Percentiles rank a stretch among this genome's conserved stretches.
Conservation (phyloP, 305 asterid species). For the Fraxinus angustifolia region DNA sequence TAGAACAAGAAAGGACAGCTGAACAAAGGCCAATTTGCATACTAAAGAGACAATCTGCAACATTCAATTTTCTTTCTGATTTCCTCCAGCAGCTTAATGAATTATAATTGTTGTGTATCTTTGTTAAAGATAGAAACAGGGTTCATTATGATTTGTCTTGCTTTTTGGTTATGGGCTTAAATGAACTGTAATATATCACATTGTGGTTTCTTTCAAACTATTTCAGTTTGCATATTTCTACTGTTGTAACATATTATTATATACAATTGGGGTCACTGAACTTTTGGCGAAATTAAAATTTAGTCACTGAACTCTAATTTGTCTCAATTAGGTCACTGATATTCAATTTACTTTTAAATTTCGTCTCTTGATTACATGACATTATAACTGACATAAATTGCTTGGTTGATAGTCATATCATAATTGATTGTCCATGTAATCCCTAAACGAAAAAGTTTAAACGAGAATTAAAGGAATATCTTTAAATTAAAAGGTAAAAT, state of each 20-base stretch:
- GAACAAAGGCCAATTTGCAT: neutral
- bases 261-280: neutral
- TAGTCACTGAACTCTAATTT: neutral
- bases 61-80: neutral
- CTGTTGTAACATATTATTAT: neutral
- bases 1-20: neutral
- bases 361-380: neutral
- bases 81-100: neutral
- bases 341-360: too few species aligned
- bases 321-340: neutral
- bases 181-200: neutral
- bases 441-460: too few species aligned
- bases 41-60: neutral
- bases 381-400: too few species aligned
- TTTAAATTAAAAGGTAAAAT: too few species aligned
- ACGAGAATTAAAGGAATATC: too few species aligned
- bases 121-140: neutral
- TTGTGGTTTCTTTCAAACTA: neutral
- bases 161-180: neutral
- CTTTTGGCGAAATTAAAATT: neutral
- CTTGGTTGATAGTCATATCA: neutral
- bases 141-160: neutral
- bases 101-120: neutral
- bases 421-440: neutral
- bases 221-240: neutral